Evolutionary conservation across 1,284 basidiomycete species (phyloP).

Genomic region (Cronartium ribicola): DNA sequence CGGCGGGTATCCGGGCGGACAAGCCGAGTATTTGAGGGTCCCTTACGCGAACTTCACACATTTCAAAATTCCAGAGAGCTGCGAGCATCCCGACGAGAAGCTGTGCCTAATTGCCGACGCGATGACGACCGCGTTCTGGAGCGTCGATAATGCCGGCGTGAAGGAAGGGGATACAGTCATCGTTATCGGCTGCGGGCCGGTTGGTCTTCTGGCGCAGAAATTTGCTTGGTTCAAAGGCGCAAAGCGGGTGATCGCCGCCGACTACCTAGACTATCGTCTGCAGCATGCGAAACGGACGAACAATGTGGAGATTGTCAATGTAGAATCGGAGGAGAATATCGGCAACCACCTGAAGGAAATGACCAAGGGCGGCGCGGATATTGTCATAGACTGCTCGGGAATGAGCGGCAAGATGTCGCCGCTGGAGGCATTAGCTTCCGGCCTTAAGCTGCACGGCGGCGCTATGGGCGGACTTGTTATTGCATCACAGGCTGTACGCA

Average conservation of each 20-base stretch:
- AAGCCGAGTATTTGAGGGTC: constrained; percentile 47
- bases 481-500: too few relatives aligned
- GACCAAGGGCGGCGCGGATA: too few relatives aligned
- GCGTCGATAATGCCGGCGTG: constrained; percentile 45
- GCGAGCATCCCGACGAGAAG: background rate
- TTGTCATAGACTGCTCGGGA: too few relatives aligned
- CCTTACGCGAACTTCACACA: constrained; percentile 46
- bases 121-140: background rate
- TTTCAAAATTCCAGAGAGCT: constrained; percentile 43
- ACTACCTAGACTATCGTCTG: background rate
- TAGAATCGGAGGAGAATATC: too few relatives aligned
- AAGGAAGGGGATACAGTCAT: constrained; percentile 46
- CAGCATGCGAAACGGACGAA: too few relatives aligned
- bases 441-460: too few relatives aligned
- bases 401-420: too few relatives aligned
- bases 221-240: background rate
- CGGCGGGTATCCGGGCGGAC: constrained; percentile 46
- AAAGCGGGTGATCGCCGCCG: background rate
- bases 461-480: too few relatives aligned
- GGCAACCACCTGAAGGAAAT: too few relatives aligned
- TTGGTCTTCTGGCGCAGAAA: constrained; percentile 44
- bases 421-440: too few relatives aligned
- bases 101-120: background rate
- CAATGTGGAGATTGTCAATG: too few relatives aligned
- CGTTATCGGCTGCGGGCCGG: constrained; percentile 47